phyloP scores from a whole-genome alignment of 805 yeast species.

The Blastobotrys muscicola region DNA sequence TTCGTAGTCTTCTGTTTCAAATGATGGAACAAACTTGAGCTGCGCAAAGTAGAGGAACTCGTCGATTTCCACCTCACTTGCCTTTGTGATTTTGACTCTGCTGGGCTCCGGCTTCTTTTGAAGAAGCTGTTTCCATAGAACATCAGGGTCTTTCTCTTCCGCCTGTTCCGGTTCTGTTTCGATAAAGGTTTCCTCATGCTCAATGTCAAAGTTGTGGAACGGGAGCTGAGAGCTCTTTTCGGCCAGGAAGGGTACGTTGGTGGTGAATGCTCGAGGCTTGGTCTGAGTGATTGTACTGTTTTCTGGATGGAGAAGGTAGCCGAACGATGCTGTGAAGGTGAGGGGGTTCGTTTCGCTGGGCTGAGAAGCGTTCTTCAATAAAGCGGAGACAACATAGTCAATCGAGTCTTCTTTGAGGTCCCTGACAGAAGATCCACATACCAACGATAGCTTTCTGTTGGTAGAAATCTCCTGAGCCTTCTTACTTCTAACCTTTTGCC shows the following conservation, averaged over 20 bases:
- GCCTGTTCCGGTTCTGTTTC: not conserved
- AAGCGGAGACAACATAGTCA: not conserved
- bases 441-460: no score
- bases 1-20: slow-evolving; percentile 16
- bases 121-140: slow-evolving; percentile 10
- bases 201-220: slow-evolving; percentile 13
- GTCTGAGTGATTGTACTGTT: slow-evolving; percentile 5
- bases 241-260: slow-evolving; percentile 23
- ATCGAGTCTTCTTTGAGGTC: no score
- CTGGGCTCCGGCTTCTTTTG: slow-evolving; percentile 2
- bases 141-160: slow-evolving; percentile 4
- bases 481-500: slow-evolving; percentile 12
- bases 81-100: not conserved
- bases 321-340: slow-evolving; percentile 26
- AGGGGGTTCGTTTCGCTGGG: slow-evolving; percentile 6
- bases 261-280: slow-evolving; percentile 14
- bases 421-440: no score
- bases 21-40: slow-evolving; percentile 37
- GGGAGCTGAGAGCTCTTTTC: slow-evolving; percentile 20
- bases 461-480: not conserved
- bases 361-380: slow-evolving; percentile 1
- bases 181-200: slow-evolving; percentile 9
- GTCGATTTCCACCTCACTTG: slow-evolving; percentile 1
- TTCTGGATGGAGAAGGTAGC: slow-evolving; percentile 20
- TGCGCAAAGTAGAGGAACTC: slow-evolving; percentile 31